Conservation (phyloP, 2,329 filamentous ascomycete genomes). For the Talaromyces albobiverticillius region DNA sequence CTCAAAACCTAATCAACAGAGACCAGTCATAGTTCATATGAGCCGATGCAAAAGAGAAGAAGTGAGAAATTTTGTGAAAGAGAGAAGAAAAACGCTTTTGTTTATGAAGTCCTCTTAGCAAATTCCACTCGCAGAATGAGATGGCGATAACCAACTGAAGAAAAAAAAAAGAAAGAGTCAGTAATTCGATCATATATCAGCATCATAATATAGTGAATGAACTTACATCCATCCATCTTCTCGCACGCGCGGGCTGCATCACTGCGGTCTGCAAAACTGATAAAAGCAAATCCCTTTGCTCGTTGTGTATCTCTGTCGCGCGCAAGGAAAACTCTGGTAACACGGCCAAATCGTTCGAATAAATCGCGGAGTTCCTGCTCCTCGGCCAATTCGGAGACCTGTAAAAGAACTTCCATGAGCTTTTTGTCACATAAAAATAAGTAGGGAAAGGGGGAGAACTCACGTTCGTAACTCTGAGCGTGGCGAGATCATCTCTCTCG, state of each 20-base stretch:
- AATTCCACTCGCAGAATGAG: slow-evolving; percentile 54
- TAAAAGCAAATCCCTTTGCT: slow-evolving; percentile 98
- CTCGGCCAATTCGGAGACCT: slow-evolving; percentile 94
- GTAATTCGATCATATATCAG: slow-evolving; percentile 17
- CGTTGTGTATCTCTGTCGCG: slow-evolving; percentile 95
- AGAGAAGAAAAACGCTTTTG: slow-evolving; percentile 20
- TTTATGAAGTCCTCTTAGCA: slow-evolving; percentile 46
- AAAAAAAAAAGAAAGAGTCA: slow-evolving; percentile 21
- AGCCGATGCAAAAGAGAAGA: slow-evolving; percentile 24
- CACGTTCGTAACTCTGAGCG: slow-evolving; percentile 95
- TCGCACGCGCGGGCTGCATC: slow-evolving; percentile 91
- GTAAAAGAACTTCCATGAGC: slow-evolving; percentile 31
- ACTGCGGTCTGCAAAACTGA: slow-evolving; percentile 86
- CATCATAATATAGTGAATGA: neutral
- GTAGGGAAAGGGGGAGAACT: slow-evolving; percentile 39
- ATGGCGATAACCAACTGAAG: slow-evolving; percentile 50
- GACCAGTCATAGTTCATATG: slow-evolving; percentile 2
- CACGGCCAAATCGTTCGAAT: slow-evolving; percentile 95
- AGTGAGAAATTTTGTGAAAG: slow-evolving; percentile 19
- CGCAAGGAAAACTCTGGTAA: slow-evolving; percentile 95
- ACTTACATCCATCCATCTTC: slow-evolving; percentile 92
- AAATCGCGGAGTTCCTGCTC: slow-evolving; percentile 93
- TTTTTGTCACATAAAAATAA: neutral
- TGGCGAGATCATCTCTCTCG: slow-evolving; percentile 94
- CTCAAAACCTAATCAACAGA: slow-evolving; percentile 2